These are phyloP conservation scores for Rhodotorula taiwanensis DNA, from an alignment of 768 basidiomycete species.

Conservation along the genomic window DNA sequence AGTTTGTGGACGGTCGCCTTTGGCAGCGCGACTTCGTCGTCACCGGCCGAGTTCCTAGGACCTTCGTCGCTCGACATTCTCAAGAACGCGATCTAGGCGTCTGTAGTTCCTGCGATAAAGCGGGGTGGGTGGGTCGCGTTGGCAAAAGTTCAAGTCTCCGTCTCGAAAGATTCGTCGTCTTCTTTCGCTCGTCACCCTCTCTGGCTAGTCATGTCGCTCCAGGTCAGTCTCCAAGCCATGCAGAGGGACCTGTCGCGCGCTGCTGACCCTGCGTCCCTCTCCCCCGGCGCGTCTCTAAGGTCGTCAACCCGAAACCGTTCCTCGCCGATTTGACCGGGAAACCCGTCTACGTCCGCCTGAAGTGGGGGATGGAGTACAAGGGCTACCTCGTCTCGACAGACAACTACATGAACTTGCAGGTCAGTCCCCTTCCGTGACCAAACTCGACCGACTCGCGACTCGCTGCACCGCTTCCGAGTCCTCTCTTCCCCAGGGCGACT, in stretches of 20 bases:
- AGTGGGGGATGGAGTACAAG: slow-evolving; percentile 99
- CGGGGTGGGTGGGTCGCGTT: too few relatives aligned
- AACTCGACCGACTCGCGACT: too few relatives aligned
- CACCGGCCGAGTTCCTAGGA: slow-evolving; percentile 58
- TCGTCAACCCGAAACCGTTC: slow-evolving; percentile 98
- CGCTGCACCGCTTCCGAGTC: too few relatives aligned
- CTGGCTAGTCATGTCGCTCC: slow-evolving; percentile 8
- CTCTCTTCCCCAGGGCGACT: background rate
- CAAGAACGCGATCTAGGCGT: too few relatives aligned
- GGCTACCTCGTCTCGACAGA: slow-evolving; percentile 98
- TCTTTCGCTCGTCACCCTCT: background rate
- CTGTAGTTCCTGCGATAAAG: too few relatives aligned
- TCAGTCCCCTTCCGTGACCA: slow-evolving; percentile 39
- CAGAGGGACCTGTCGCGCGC: background rate
- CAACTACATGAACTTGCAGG: slow-evolving; percentile 99
- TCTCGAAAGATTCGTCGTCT: too few relatives aligned
- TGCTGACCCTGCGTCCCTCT: background rate
- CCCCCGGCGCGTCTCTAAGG: slow-evolving; percentile 45
- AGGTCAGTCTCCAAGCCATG: background rate
- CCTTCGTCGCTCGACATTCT: slow-evolving; percentile 88
- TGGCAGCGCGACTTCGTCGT: slow-evolving; percentile 89
- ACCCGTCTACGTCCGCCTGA: slow-evolving; percentile 85
- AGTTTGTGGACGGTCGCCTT: slow-evolving; percentile 98
- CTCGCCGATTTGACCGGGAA: slow-evolving; percentile 97
- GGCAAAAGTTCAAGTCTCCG: too few relatives aligned